phyloP scores from a whole-genome alignment of 352 stramenopile species.

The Phytophthora constricta region DNA sequence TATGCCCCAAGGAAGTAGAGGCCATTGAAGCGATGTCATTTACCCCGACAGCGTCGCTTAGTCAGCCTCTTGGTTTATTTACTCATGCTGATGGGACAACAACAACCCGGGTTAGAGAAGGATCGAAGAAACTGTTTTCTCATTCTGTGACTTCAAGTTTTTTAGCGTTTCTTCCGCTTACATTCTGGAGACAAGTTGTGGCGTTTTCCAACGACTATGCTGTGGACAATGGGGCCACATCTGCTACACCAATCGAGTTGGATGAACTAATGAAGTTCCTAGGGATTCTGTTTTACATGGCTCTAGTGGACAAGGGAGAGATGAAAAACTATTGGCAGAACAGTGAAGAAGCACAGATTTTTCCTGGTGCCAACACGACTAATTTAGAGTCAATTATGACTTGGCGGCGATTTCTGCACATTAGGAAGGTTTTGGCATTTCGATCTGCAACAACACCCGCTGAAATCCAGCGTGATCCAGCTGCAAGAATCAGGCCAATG shows the following conservation, averaged over 20 bases:
- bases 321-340: constrained; percentile 30
- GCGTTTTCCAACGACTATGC: not conserved
- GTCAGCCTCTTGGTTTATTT: not conserved
- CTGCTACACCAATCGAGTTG: not conserved
- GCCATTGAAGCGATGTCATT: not conserved
- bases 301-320: constrained; percentile 29
- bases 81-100: not conserved
- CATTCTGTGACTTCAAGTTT: not conserved
- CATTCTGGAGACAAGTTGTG: not conserved
- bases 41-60: not conserved
- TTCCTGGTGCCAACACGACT: not conserved
- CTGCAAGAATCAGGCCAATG: not conserved
- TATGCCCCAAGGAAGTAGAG: not conserved
- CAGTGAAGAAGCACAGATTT: constrained; percentile 22
- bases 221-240: not conserved
- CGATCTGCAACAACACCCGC: not conserved
- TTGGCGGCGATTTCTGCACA: not conserved
- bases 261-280: constrained; percentile 31
- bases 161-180: not conserved
- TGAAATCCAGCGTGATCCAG: constrained; percentile 4
- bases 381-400: not conserved
- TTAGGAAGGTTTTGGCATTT: not conserved
- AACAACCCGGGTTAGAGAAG: not conserved
- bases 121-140: not conserved
- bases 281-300: constrained; percentile 35